These are phyloP conservation scores for Pinguiococcus pyrenoidosus DNA, from an alignment of 108 stramenopile species.

Conservation along the genomic window DNA sequence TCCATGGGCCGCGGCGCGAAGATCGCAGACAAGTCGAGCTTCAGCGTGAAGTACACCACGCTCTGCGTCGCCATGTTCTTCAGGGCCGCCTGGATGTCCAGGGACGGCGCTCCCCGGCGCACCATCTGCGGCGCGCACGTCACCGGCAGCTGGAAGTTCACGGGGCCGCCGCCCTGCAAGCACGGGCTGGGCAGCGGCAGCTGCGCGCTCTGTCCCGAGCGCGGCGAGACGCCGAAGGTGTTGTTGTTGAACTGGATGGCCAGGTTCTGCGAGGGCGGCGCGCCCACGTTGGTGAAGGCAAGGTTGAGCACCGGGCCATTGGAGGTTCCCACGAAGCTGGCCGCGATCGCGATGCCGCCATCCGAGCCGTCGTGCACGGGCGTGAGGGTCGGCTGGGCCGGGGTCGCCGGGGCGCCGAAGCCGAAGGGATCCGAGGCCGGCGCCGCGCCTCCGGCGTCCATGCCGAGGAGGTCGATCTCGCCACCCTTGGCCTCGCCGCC, in stretches of 20 bases:
- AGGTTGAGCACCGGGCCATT: slow-evolving; percentile 48
- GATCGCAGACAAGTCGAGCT: background rate
- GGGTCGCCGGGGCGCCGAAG: slow-evolving; percentile 29
- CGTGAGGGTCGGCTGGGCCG: slow-evolving; percentile 13
- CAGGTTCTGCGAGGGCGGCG: slow-evolving; percentile 54
- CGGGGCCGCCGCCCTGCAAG: slow-evolving; percentile 46
- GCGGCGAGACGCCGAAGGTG: slow-evolving; percentile 81
- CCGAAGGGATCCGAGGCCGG: slow-evolving; percentile 35
- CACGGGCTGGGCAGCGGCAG: slow-evolving; percentile 49
- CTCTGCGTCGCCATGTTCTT: slow-evolving; percentile 71
- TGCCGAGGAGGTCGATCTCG: slow-evolving; percentile 61
- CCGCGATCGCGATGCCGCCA: background rate
- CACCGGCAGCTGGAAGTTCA: slow-evolving; percentile 48
- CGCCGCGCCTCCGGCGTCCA: no score
- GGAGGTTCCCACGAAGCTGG: background rate
- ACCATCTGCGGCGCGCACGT: slow-evolving; percentile 59
- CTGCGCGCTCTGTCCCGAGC: slow-evolving; percentile 55
- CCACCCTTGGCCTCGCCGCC: slow-evolving; percentile 30
- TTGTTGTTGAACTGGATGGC: slow-evolving; percentile 96
- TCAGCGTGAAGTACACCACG: slow-evolving; percentile 52
- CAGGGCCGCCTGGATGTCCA: slow-evolving; percentile 77
- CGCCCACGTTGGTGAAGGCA: slow-evolving; percentile 57
- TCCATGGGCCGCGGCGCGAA: slow-evolving; percentile 14
- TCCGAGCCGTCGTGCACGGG: slow-evolving; percentile 24
- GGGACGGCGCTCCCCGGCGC: slow-evolving; percentile 37